These are phyloP conservation scores for Sanguinoderma infundibulare DNA, from an alignment of 1,284 basidiomycete genomes.

Conservation along the genomic window DNA sequence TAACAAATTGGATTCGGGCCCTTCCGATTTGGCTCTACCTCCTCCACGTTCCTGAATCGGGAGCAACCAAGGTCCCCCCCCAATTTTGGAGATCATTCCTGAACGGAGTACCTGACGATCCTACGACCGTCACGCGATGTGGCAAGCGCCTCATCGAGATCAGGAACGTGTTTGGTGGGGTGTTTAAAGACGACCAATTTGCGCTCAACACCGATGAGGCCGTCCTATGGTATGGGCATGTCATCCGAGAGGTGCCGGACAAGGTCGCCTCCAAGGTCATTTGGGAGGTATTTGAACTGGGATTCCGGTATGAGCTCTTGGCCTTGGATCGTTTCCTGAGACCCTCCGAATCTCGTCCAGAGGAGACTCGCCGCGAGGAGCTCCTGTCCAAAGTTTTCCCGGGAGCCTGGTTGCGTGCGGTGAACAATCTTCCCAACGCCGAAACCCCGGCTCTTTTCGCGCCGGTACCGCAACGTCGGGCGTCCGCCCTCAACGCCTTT, in stretches of 20 bases:
- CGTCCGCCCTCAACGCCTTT: background rate
- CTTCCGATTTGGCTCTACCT: slow-evolving; percentile 7
- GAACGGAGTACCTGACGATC: background rate
- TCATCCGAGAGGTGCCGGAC: background rate
- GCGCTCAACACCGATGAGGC: background rate
- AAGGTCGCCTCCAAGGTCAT: background rate
- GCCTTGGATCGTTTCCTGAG: slow-evolving; percentile 1
- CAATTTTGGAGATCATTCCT: slow-evolving; percentile 13
- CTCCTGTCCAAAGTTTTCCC: background rate
- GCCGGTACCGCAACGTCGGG: background rate
- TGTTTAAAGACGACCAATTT: background rate
- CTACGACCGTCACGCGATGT: background rate
- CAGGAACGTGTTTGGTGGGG: background rate
- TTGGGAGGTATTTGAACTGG: slow-evolving; percentile 18
- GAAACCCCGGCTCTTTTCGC: background rate
- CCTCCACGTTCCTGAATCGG: background rate
- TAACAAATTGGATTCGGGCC: slow-evolving; percentile 5
- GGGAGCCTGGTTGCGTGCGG: background rate
- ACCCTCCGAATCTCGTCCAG: background rate
- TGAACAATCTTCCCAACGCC: background rate
- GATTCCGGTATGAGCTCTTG: slow-evolving; percentile 17
- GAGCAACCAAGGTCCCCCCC: background rate
- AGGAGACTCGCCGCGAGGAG: background rate
- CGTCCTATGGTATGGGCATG: background rate
- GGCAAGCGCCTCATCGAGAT: background rate